A percentile compares a stretch with the other conserved stretches of the same genome.
phyloP scores from a whole-genome alignment of 1,139 yeast genomes.

The Blastobotrys raffinosifermentans region DNA sequence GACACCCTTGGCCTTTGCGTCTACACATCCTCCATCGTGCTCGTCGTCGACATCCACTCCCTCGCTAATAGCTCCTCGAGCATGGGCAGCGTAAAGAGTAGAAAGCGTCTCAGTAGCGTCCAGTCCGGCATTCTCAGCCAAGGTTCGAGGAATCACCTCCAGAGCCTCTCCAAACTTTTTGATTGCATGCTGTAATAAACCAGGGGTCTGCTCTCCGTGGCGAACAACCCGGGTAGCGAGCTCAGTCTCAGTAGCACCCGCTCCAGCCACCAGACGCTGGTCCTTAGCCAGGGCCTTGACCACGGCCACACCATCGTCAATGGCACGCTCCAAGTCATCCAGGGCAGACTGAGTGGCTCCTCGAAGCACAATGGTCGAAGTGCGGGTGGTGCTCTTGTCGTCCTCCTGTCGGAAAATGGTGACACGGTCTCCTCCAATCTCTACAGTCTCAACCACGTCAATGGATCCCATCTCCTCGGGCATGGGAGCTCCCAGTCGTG shows the following conservation, averaged over 20 bases:
- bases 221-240: conserved; percentile 71
- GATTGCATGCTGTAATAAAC: conserved; percentile 85
- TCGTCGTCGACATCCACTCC: conserved; percentile 69
- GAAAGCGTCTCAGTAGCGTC: conserved; percentile 86
- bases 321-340: conserved; percentile 94
- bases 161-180: conserved; percentile 92
- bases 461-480: conserved; percentile 90
- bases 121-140: conserved; percentile 92
- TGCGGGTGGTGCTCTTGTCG: conserved; percentile 46
- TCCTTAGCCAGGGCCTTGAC: conserved; percentile 84
- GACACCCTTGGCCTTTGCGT: conserved; percentile 63
- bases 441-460: conserved; percentile 84
- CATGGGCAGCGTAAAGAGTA: conserved; percentile 80
- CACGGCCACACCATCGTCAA: conserved; percentile 93
- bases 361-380: conserved; percentile 87
- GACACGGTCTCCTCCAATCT: conserved; percentile 96
- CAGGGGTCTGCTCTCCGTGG: conserved; percentile 92
- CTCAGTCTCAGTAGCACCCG: conserved; percentile 95
- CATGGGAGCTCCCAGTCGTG: conserved; percentile 92
- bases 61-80: conserved; percentile 34
- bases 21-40: conserved; percentile 57
- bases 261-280: conserved; percentile 82
- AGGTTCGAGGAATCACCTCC: conserved; percentile 86
- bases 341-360: conserved; percentile 96
- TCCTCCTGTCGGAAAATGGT: conserved; percentile 84